Conservation (phyloP, 164 flowering plant genomes). For the Warburgia ugandensis region DNA sequence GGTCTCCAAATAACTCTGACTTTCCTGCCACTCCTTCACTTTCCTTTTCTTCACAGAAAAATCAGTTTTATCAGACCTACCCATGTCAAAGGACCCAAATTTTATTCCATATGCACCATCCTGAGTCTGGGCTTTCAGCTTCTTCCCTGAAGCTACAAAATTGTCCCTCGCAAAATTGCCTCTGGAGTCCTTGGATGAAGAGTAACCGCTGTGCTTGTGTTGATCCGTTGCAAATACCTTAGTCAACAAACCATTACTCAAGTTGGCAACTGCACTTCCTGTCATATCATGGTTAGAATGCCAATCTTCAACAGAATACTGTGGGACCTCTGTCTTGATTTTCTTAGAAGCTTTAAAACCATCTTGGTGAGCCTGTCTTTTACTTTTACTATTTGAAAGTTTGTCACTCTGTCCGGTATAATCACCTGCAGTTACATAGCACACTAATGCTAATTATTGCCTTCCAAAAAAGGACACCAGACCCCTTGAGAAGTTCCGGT, state of each 20-base stretch:
- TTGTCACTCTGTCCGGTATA: conserved; percentile 9
- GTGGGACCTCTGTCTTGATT: conserved; percentile 32
- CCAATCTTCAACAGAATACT: conserved; percentile 27
- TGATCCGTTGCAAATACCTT: conserved; percentile 27
- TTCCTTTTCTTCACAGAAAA: conserved; percentile 48
- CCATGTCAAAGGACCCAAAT: conserved; percentile 17
- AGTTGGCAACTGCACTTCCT: conserved; percentile 13
- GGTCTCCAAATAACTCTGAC: conserved; percentile 18
- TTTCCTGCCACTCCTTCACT: conserved; percentile 33
- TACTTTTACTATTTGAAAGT: conserved; percentile 32
- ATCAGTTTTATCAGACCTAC: conserved; percentile 17
- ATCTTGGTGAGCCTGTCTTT: conserved; percentile 37
- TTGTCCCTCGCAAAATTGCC: conserved; percentile 18
- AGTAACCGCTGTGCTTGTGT: conserved; percentile 17
- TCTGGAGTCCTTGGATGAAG: conserved; percentile 19
- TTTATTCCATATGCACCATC: conserved; percentile 12
- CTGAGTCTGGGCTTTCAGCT: conserved; percentile 18
- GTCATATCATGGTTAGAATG: conserved; percentile 22
- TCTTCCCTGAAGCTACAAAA: conserved; percentile 23
- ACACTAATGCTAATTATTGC: not conserved
- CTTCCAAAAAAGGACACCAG: too few species aligned
- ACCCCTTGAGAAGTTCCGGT: too few species aligned
- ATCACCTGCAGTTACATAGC: conserved; percentile 33
- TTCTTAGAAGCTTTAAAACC: conserved; percentile 48
- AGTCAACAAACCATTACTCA: conserved; percentile 23